Percentiles rank a stretch among this genome's conserved stretches.
phyloP scores from a whole-genome alignment of 192 early-diverging fungal genomes.

The Geranomyces michiganensis region DNA sequence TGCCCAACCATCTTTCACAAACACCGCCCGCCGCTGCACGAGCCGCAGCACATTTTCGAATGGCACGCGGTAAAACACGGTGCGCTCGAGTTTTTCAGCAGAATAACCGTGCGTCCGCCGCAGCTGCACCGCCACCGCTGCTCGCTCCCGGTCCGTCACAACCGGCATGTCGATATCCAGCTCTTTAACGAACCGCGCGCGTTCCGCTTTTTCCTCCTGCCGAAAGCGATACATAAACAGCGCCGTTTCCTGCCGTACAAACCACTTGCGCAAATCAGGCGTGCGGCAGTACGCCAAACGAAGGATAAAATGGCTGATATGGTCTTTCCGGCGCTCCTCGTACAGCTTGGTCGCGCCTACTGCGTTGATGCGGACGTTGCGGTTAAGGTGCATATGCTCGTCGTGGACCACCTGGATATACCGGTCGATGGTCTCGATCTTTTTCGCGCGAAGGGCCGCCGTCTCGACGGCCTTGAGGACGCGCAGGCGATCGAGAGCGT shows the following conservation, averaged over 20 bases:
- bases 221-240: constrained; percentile 51
- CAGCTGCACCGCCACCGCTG: neutral
- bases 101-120: constrained; percentile 26
- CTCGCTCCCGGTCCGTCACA: constrained; percentile 19
- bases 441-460: constrained; percentile 67
- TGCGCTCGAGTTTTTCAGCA: constrained; percentile 23
- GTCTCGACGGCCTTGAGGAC: constrained; percentile 85
- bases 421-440: constrained; percentile 11
- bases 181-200: constrained; percentile 50
- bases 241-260: constrained; percentile 47
- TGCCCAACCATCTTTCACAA: constrained; percentile 44
- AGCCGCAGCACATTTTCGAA: constrained; percentile 49
- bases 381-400: constrained; percentile 29
- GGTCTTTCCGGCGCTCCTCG: constrained; percentile 48
- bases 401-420: constrained; percentile 18
- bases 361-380: constrained; percentile 27
- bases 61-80: constrained; percentile 47
- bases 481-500: constrained; percentile 70
- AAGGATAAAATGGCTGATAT: constrained; percentile 53
- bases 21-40: constrained; percentile 39
- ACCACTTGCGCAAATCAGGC: constrained; percentile 48
- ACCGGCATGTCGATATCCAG: constrained; percentile 32
- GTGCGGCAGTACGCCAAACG: constrained; percentile 54
- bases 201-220: constrained; percentile 58
- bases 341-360: constrained; percentile 17